Percentiles rank a stretch among this genome's conserved stretches.
These are phyloP conservation scores for Mortierella alpina DNA, from an alignment of 192 early-diverging fungal genomes.

Conservation along the genomic window DNA sequence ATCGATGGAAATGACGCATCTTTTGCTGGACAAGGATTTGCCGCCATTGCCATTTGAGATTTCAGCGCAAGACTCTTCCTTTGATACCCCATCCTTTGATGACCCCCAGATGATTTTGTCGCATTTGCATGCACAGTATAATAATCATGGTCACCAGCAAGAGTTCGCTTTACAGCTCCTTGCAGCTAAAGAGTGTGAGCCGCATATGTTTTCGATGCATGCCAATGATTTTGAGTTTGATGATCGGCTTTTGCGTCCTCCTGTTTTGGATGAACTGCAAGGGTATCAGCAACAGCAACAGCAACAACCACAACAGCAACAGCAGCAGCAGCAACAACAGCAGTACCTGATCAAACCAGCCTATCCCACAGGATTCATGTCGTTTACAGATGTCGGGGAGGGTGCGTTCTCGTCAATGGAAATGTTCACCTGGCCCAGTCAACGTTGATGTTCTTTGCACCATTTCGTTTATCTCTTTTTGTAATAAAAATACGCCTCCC, in stretches of 20 bases:
- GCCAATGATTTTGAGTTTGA: no score
- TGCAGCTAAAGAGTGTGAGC: neutral
- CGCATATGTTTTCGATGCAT: neutral
- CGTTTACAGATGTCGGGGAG: constrained; percentile 14
- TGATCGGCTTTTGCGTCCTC: no score
- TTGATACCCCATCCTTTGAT: neutral
- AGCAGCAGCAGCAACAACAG: neutral
- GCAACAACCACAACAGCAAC: neutral
- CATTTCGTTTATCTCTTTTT: neutral
- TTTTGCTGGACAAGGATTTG: constrained; percentile 19
- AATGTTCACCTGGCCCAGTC: constrained; percentile 5
- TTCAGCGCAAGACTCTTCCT: no score
- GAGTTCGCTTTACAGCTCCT: constrained; percentile 2
- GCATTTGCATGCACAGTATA: constrained; percentile 19
- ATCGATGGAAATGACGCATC: no score
- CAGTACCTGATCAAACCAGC: constrained; percentile 28
- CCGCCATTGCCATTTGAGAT: constrained; percentile 8
- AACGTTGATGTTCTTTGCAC: no score
- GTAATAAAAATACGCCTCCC: no score
- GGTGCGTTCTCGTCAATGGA: constrained; percentile 16
- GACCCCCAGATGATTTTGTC: constrained; percentile 16
- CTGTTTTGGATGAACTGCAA: constrained; percentile 3
- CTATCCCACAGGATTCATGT: constrained; percentile 7
- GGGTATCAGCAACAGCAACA: neutral
- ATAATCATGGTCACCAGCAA: neutral